Percentiles rank a stretch among this genome's conserved stretches.
Evolutionary conservation across 768 basidiomycete genomes (phyloP).

Genomic region (Strobilomyces confusus): DNA sequence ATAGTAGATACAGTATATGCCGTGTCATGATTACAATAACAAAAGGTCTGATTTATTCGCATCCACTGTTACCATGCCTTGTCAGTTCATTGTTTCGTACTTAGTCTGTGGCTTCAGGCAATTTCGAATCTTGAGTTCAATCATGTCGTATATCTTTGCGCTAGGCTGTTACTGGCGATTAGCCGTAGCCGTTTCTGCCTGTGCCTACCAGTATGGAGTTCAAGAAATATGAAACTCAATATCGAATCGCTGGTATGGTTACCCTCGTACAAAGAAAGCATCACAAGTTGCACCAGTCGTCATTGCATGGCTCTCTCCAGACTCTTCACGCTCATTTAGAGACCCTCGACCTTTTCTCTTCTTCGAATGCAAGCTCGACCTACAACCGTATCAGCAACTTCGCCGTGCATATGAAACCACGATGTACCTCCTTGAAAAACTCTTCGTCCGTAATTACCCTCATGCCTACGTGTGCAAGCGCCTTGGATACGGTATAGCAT

Average conservation of each 20-base stretch:
- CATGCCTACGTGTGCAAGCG: conserved; percentile 40
- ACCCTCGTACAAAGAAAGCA: background rate
- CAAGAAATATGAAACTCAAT: no score
- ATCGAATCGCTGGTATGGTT: background rate
- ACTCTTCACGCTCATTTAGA: background rate
- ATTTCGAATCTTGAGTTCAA: no score
- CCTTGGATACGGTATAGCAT: conserved; percentile 51
- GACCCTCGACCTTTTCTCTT: conserved; percentile 32
- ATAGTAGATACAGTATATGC: no score
- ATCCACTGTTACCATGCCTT: no score
- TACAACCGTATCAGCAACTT: conserved; percentile 15
- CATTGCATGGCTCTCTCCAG: background rate
- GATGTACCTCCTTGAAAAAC: conserved; percentile 54
- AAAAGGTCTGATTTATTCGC: no score
- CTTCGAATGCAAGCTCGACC: conserved; percentile 49
- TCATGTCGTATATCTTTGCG: no score
- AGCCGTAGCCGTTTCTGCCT: no score
- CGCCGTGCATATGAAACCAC: background rate
- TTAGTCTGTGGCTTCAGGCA: no score
- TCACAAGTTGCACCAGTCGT: background rate
- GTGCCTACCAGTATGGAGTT: no score
- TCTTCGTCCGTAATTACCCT: conserved; percentile 64
- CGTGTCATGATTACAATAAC: no score
- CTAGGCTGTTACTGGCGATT: no score
- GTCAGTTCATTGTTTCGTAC: no score